Percentiles rank a stretch among this genome's conserved stretches.
phyloP scores from a whole-genome alignment of 129 eudicot species.

The Logfia minima region DNA sequence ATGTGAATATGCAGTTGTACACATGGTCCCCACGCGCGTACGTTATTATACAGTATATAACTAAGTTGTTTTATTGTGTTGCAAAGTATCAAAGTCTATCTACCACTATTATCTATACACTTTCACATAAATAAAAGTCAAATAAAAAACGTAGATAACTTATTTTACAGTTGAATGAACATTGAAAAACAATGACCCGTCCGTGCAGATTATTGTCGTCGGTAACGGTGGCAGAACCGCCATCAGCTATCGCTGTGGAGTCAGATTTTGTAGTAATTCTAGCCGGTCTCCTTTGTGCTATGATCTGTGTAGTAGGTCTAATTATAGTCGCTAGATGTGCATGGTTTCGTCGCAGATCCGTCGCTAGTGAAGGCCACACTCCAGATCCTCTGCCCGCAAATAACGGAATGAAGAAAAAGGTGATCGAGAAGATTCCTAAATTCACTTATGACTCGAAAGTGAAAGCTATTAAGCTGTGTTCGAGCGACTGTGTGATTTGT shows the following conservation, averaged over 20 bases:
- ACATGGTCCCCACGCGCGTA: neutral
- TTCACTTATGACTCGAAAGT: conserved; percentile 8
- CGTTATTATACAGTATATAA: neutral
- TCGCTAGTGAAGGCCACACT: neutral
- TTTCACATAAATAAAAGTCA: neutral
- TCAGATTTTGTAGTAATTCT: conserved; percentile 55
- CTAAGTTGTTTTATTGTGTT: neutral
- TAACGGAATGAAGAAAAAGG: conserved; percentile 47
- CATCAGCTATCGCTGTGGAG: conserved; percentile 26
- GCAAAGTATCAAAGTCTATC: neutral
- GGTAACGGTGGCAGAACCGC: conserved; percentile 33
- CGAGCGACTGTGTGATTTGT: conserved; percentile 39
- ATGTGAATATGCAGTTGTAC: neutral
- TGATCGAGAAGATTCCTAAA: conserved; percentile 40
- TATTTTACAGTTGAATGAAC: neutral
- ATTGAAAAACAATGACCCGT: conserved; percentile 31
- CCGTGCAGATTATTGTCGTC: conserved; percentile 23
- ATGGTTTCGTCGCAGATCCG: conserved; percentile 43
- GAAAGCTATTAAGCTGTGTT: neutral
- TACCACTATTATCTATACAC: neutral
- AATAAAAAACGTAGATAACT: neutral
- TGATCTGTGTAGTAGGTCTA: conserved; percentile 52
- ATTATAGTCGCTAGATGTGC: conserved; percentile 51
- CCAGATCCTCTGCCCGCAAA: conserved; percentile 17
- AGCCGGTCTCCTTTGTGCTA: conserved; percentile 58